Conservation (phyloP, 805 yeast species). For the Middelhovenomyces tepae region DNA sequence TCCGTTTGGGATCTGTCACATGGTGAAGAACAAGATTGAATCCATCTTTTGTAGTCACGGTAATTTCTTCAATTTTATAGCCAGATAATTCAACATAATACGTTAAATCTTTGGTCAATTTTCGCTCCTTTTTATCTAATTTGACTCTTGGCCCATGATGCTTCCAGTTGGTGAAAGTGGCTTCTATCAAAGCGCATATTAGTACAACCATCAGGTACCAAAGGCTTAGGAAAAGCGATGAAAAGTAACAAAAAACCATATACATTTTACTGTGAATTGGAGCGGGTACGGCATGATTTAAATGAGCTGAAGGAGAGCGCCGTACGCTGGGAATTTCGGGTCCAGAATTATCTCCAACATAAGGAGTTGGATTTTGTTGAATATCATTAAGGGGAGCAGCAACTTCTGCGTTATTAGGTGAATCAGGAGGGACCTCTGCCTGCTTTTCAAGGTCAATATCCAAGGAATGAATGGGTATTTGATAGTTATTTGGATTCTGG, state of each 20-base stretch:
- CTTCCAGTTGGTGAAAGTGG: conserved; percentile 4
- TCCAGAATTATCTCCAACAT: too few relatives aligned
- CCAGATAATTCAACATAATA: conserved; percentile 62
- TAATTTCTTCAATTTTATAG: conserved; percentile 48
- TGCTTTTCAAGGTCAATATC: too few relatives aligned
- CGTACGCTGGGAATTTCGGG: too few relatives aligned
- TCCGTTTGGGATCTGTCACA: conserved; percentile 41
- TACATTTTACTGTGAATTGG: too few relatives aligned
- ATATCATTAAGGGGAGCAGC: too few relatives aligned
- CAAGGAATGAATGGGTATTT: too few relatives aligned
- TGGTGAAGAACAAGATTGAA: conserved; percentile 60
- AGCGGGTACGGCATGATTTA: too few relatives aligned
- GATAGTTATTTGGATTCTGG: too few relatives aligned
- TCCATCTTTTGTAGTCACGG: conserved; percentile 71
- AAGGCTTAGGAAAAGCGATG: conserved; percentile 20
- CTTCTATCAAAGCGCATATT: conserved; percentile 16
- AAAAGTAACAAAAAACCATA: conserved; percentile 13
- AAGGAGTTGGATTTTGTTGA: too few relatives aligned
- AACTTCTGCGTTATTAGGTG: too few relatives aligned
- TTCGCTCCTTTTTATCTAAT: conserved; percentile 28
- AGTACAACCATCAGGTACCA: conserved; percentile 19
- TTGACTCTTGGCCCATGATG: conserved; percentile 8
- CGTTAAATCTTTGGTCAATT: conserved; percentile 44
- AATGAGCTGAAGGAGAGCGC: too few relatives aligned
- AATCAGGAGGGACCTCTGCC: too few relatives aligned